Conservation (phyloP, 148 eudicot species). For the Nepenthes gracilis region DNA sequence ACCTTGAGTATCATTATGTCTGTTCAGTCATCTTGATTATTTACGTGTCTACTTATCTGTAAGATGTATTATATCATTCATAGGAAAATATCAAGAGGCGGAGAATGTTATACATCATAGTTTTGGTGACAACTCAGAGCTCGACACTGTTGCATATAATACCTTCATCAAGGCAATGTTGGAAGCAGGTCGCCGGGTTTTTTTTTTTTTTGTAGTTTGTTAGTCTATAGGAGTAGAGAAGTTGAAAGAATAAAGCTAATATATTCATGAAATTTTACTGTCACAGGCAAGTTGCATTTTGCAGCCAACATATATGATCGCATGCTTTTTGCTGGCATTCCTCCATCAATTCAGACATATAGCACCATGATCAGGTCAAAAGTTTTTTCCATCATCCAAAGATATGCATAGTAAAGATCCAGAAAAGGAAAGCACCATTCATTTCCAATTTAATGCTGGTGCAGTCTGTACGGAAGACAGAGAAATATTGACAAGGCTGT, state of each 20-base stretch:
- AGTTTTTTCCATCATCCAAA: neutral
- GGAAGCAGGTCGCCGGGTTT: conserved; percentile 59
- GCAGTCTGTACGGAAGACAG: conserved; percentile 77
- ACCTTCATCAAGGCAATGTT: conserved; percentile 83
- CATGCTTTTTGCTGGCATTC: conserved; percentile 49
- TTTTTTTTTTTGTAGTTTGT: neutral
- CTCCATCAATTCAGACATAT: conserved; percentile 76
- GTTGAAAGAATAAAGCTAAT: neutral
- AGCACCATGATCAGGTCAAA: conserved; percentile 83
- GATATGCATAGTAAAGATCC: neutral
- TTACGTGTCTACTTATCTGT: neutral
- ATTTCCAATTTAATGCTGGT: conserved; percentile 7
- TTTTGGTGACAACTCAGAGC: conserved; percentile 34
- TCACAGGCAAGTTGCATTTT: conserved; percentile 57
- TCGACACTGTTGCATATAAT: conserved; percentile 84
- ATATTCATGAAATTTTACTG: conserved; percentile 8
- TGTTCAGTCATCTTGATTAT: neutral
- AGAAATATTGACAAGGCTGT: conserved; percentile 59
- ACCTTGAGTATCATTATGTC: neutral
- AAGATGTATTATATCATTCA: conserved; percentile 1
- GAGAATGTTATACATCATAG: conserved; percentile 46
- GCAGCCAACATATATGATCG: conserved; percentile 60
- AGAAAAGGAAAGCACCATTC: neutral
- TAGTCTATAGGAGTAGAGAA: no score
- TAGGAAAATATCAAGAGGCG: conserved; percentile 58